Base-by-base conservation (phyloP, 2,329 filamentous ascomycete genomes). In the Ophiostoma australiae region DNA sequence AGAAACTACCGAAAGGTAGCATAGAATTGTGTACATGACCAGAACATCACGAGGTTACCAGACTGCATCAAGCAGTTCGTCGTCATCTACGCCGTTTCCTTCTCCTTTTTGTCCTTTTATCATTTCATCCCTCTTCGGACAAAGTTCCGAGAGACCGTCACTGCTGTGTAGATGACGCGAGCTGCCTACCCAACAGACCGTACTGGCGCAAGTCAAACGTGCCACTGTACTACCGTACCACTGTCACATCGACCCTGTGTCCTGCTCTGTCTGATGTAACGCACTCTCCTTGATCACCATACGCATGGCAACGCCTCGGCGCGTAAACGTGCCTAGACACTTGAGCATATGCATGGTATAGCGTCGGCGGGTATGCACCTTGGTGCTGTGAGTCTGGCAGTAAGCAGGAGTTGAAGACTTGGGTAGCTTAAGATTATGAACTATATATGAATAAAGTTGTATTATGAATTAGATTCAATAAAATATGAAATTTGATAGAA, bases 331-430 rank as follows among this genome's bases (percentile, higher is more conserved):
- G 65, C 15, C 20, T 35, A 23, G 4, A 41, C 6, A 44, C n/a
- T 20, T 67, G 33, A 41, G 44, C 70, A 69, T 33, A 61, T 41
- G 58, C 41, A 52, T 10, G n/a, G 15, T 27, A 67, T 73, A 70
- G 70, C 68, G 70, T 23, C 69, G 70, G 72, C 72, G 72, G 72
- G 69, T 73, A 72, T 72, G 70, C 67, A 65, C 61, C 27, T 63
- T 35, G 8, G 55, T 7, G 20, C n/a, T 10, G 20, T 10, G 20
- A 23, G 52, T 55, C 10, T 48, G 17, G 20, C 6, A 48, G 41
- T 44, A 44, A 17, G 13, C 13, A 44, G 41, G 3, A 4, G 10
- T 8, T 8, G 37, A 44, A 44, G 17, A 6, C 23, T 31, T 13
- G 3, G 0, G 23, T 61, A 23, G 23, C 4, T 58, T 11, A 39